Evolutionary conservation across 352 stramenopile genomes (phyloP), one percentile per base, ranked within the genome.

Genomic region (Phytophthora citricola): DNA sequence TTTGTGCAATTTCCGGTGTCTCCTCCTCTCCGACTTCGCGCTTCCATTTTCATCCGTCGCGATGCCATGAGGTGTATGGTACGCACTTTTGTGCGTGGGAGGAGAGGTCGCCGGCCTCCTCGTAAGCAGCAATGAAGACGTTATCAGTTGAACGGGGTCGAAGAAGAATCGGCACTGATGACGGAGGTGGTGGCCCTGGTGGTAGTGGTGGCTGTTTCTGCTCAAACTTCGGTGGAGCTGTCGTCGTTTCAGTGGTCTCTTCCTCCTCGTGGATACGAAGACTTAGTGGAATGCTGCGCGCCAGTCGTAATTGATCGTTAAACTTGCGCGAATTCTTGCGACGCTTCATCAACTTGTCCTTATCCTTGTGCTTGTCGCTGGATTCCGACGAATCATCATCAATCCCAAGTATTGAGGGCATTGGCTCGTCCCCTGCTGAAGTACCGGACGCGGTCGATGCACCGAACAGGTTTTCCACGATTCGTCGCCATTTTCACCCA

Each of bases 381-480:
- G 53, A 49, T 5, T 83, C 73, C 24, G 29, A 57, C n/a, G 34
- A 46, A 20, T 66, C 75, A 12, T 73, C 75, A 3, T 73, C 74
- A 55, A 75, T 69, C 8, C 61, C 58, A 20, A 69, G 47, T 51
- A 75, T 61, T n/a, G 74, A 73, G 20, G 65, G 54, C 43, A 54
- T 66, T 4, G 46, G 17, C 20, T 78, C 71, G 10, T 70, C 71
- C 4, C 36, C 66, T 55, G 47, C 26, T 20, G 60, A 41, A 9
- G 36, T 29, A 14, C 22, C 26, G 26, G 57, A 52, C 11, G 68
- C 46, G 27, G 44, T 32, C 14, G 64, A 69, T 17, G 74, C 60
- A 3, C 84, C 84, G 49, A 92, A 92, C 4, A 92, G 61, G 41
- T 91, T 81, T 63, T 92, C 76, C 84, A 92, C 0, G 84, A 81